phyloP scores from a whole-genome alignment of 2,329 filamentous ascomycete species.

The Neofusicoccum cordaticola region DNA sequence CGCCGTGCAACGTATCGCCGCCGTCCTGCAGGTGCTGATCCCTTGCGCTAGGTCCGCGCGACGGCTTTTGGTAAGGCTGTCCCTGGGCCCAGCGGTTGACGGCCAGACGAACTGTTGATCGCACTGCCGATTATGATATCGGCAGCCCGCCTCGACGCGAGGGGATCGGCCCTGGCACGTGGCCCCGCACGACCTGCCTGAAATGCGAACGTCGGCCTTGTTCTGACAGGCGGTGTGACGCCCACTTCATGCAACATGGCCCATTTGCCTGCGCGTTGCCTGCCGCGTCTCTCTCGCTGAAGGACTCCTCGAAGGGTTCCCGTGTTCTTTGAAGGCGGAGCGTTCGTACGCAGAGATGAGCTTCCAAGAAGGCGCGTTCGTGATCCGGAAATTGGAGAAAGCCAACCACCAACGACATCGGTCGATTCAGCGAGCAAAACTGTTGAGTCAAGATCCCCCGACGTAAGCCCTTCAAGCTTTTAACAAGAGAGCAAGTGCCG shows the following conservation, averaged over 20 bases:
- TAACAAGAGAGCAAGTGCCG: background rate
- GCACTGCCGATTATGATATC: slow-evolving; percentile 2
- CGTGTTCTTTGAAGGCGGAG: background rate
- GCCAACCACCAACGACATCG: background rate
- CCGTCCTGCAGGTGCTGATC: background rate
- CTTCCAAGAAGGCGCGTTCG: background rate
- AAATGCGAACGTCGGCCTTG: background rate
- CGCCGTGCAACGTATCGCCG: background rate
- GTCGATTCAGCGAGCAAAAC: background rate
- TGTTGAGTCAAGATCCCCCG: background rate
- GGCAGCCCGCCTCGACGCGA: background rate
- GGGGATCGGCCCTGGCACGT: slow-evolving; percentile 2
- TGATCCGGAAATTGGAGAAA: slow-evolving; percentile 7
- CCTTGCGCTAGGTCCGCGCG: background rate
- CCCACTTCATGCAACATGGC: background rate
- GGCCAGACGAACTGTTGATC: background rate
- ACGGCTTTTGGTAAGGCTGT: slow-evolving; percentile 9
- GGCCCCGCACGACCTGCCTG: background rate
- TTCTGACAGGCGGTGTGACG: slow-evolving; percentile 9
- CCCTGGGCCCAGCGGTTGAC: background rate
- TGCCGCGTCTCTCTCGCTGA: too few relatives aligned
- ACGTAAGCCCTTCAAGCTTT: background rate
- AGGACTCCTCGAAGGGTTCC: too few relatives aligned
- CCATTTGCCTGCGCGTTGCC: background rate
- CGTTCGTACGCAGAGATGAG: background rate